Evolutionary conservation across 495 filamentous ascomycete genomes (phyloP).

Genomic region (Aspergillus homomorphus): DNA sequence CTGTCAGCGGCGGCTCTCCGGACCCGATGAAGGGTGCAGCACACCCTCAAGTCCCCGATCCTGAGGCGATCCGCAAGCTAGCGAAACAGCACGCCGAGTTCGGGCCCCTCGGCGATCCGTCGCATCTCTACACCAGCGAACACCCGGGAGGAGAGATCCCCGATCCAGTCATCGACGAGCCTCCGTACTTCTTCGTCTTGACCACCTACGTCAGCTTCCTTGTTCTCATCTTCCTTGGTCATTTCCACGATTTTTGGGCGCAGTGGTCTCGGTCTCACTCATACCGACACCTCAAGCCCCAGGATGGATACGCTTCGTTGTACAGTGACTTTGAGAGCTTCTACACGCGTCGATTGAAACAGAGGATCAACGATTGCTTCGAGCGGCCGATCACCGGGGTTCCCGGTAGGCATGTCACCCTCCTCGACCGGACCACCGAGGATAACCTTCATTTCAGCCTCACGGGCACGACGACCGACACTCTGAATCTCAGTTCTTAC

Average conservation of each 20-base stretch:
- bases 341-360: slow-evolving; percentile 81
- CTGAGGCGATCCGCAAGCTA: slow-evolving; percentile 60
- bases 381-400: slow-evolving; percentile 81
- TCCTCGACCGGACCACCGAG: slow-evolving; percentile 72
- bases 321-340: slow-evolving; percentile 95
- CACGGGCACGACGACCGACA: slow-evolving; percentile 77
- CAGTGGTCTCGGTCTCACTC: slow-evolving; percentile 70
- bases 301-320: slow-evolving; percentile 80
- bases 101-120: slow-evolving; percentile 66
- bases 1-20: slow-evolving; percentile 17
- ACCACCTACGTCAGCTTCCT: slow-evolving; percentile 94
- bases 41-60: slow-evolving; percentile 14
- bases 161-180: slow-evolving; percentile 77
- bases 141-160: slow-evolving; percentile 65
- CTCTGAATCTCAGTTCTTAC: slow-evolving; percentile 90
- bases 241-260: slow-evolving; percentile 83
- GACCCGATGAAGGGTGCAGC: slow-evolving; percentile 8
- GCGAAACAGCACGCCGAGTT: slow-evolving; percentile 76
- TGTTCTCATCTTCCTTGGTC: slow-evolving; percentile 81
- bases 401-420: slow-evolving; percentile 78
- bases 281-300: slow-evolving; percentile 67
- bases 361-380: slow-evolving; percentile 88
- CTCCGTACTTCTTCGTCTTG: slow-evolving; percentile 80
- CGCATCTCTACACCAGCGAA: slow-evolving; percentile 72
- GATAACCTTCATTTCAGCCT: slow-evolving; percentile 75